phyloP scores from a whole-genome alignment of 179 eudicot species.

The Corrigiola litoralis region DNA sequence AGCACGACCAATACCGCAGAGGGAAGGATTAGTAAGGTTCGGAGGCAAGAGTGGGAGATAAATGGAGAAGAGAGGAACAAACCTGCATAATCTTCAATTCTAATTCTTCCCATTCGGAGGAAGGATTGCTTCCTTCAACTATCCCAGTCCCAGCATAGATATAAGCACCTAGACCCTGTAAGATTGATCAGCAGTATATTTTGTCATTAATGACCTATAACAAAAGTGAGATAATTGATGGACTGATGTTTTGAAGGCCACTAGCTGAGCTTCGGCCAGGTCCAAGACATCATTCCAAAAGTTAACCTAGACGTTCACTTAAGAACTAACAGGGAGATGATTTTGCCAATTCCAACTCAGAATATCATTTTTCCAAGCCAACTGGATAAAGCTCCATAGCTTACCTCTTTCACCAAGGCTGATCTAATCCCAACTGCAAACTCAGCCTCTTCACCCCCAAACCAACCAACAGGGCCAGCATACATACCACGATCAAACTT shows the following conservation, averaged over 20 bases:
- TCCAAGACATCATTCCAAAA: neutral
- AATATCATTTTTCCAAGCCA: neutral
- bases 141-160: constrained; percentile 95
- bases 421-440: constrained; percentile 97
- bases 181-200: neutral
- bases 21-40: neutral
- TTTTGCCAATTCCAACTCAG: neutral
- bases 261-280: neutral
- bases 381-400: constrained; percentile 8
- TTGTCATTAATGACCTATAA: neutral
- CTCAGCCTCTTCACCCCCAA: constrained; percentile 94
- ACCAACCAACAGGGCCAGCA: constrained; percentile 98
- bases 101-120: constrained; percentile 89
- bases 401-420: constrained; percentile 77
- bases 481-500: constrained; percentile 94
- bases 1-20: constrained; percentile 1
- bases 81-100: constrained; percentile 96
- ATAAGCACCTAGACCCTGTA: constrained; percentile 67
- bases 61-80: constrained; percentile 4
- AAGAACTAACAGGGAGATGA: neutral
- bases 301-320: neutral
- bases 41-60: constrained; percentile 1
- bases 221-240: neutral
- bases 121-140: constrained; percentile 81
- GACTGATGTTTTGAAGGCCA: neutral